Evolutionary conservation across 768 basidiomycete genomes (phyloP), one percentile per base, ranked within the genome.

Genomic region (Exidia glandulosa): DNA sequence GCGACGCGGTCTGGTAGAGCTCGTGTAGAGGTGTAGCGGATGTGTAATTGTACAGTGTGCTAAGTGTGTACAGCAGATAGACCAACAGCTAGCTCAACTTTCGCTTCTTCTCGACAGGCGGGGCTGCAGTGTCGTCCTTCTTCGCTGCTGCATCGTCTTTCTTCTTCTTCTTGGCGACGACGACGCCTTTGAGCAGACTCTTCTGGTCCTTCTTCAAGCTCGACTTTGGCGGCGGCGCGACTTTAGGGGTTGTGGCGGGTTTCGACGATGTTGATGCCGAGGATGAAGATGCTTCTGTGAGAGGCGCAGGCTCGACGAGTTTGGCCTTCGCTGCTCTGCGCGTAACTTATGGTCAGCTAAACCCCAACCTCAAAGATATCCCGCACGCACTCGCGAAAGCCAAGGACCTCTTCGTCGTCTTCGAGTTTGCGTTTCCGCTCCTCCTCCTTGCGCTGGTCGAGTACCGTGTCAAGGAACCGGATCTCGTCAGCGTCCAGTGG

Each of bases 401-500:
- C 78, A 60, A 83, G 83, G 54, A 93, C 74, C 73, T 93, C 88
- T 66, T 88, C 86, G 4, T 86, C 87, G 59, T 93, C 90, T 65
- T 80, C 77, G 69, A 84, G 77, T 66, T 83, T 86, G 57, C 88
- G 84, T 59, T 83, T 76, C 16, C 83, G 81, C 68, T 93, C 90
- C 72, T 90, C 88, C 62, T 81, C 80, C 63, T 84, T 79, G 69
- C 88, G 83, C 56, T 82, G 82, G 69, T 90, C 86, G 62, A 86
- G 77, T 61, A 93, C 76, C 19, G 88, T 87, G 67, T 92, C 90
- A 32, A 93, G 80, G 68, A 93, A 93, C 78, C 88, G 84, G 63
- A 93, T 86, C 67, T 93, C 90, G 72, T 93, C 90, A 70, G 92
- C 90, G 68, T 93, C 90, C 36, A 93, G 75, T 3, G 90, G 88